phyloP scores from a whole-genome alignment of 2,329 filamentous ascomycete genomes.

The Colletotrichum chrysophilum region DNA sequence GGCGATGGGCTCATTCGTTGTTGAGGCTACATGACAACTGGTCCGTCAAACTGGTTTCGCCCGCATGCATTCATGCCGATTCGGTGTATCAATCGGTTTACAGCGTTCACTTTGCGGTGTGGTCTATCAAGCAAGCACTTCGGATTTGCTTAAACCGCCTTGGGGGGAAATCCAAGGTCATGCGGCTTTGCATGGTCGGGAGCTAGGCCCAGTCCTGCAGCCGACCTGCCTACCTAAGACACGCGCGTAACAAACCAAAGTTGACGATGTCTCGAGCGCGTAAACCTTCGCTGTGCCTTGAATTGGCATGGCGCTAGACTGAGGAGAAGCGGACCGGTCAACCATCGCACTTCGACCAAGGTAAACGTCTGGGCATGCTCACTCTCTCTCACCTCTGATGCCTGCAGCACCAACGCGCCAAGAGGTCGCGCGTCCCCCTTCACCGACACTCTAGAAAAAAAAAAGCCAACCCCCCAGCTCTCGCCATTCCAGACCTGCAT shows the following conservation, averaged over 20 bases:
- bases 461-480: not conserved
- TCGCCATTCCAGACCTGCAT: constrained; percentile 5
- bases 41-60: not conserved
- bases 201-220: not conserved
- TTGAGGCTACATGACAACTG: not conserved
- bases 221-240: not conserved
- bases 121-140: not conserved
- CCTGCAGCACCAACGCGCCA: not conserved
- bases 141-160: not conserved
- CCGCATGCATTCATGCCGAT: not conserved
- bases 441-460: not conserved
- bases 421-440: not conserved
- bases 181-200: not conserved
- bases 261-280: not conserved
- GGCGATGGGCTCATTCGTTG: not conserved
- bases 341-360: not conserved
- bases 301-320: not conserved
- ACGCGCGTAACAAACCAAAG: not conserved
- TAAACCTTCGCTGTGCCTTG: not conserved
- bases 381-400: not conserved
- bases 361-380: not conserved
- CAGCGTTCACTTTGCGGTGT: not conserved
- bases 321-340: not conserved
- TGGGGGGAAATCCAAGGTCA: not conserved
- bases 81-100: not conserved